Conservation (phyloP, 192 early-diverging fungal species). For the Diversispora epigaea region DNA sequence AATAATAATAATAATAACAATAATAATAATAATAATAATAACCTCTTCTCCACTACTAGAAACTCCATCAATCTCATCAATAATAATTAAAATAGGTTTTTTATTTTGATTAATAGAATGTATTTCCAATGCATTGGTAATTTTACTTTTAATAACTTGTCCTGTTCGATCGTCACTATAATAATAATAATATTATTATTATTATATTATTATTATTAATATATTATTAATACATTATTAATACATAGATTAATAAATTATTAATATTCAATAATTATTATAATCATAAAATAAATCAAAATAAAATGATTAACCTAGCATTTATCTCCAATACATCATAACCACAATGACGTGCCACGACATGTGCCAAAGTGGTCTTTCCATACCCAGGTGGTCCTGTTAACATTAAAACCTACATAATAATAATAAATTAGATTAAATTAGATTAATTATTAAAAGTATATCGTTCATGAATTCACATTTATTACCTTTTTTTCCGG, state of each 20-base stretch:
- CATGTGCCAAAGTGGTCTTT: slow-evolving; percentile 96
- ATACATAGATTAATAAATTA: slow-evolving; percentile 21
- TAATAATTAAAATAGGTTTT: slow-evolving; percentile 81
- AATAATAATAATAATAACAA: too few relatives aligned
- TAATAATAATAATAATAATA: neutral
- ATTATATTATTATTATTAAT: too few relatives aligned
- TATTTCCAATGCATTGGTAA: slow-evolving; percentile 75
- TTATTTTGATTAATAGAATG: slow-evolving; percentile 63
- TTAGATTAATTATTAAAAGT: neutral
- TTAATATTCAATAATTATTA: neutral
- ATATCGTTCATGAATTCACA: neutral
- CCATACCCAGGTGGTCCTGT: slow-evolving; percentile 92
- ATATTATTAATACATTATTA: neutral
- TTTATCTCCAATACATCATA: slow-evolving; percentile 94
- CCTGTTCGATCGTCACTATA: slow-evolving; percentile 91
- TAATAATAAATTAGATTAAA: slow-evolving; percentile 11
- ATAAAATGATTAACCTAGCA: slow-evolving; percentile 59
- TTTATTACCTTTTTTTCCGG: slow-evolving; percentile 59
- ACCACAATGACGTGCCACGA: slow-evolving; percentile 84
- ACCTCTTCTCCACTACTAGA: slow-evolving; percentile 70
- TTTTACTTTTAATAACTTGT: slow-evolving; percentile 66
- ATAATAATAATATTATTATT: neutral
- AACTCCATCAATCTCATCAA: slow-evolving; percentile 97
- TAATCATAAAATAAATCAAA: too few relatives aligned
- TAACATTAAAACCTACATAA: slow-evolving; percentile 61